Evolutionary conservation across 352 stramenopile genomes (phyloP), one percentile per base, ranked within the genome.

Genomic region (Phytophthora boehmeriae): DNA sequence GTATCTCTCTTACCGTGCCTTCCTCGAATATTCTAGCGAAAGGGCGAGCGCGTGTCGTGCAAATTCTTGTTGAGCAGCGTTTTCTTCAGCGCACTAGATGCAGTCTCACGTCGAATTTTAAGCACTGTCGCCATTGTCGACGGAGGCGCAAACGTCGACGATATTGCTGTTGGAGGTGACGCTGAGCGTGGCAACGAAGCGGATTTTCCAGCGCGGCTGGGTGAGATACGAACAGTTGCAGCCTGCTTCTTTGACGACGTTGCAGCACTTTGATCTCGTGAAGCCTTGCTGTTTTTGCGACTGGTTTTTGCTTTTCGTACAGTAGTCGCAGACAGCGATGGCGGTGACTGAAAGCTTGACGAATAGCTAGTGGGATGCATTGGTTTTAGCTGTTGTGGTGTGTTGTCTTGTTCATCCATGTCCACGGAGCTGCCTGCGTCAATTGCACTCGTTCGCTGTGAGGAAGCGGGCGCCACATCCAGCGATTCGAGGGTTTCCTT

Each of bases 21-120:
- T 41, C 14, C 25, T 30, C 25, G 25, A 6, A 35, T 16, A 25
- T 10, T 19, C 9, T 62, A 79, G 28, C 63, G 63, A 44, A 83
- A 83, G 3, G 71, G 71, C 1, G 54, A 68, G 54, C 65, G 65
- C 27, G 63, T 63, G 48, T 76, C 66, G 51, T 78, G 54, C 36
- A 66, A 34, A 0, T 64, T 46, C 38, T 46, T 48, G 39, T 54
- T 50, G 35, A 69, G 30, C 4, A 73, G 50, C 53, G 72, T 67
- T 56, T 87, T 86, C 68, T 86, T 87, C 16, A 87, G 56, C 17
- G 68, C 56, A 28, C 75, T 87, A 14, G 76, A 87, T 17, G 79
- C 68, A 2, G 75, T 87, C 63, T 89, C 76, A 5, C 73, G 70
- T 19, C 79, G 63, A 30, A 83, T 67, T 47, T 87, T 85, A 34